Percentiles rank a stretch among this genome's conserved stretches.
Conservation (phyloP, 148 eudicot genomes). For the Pouteria glomerata region DNA sequence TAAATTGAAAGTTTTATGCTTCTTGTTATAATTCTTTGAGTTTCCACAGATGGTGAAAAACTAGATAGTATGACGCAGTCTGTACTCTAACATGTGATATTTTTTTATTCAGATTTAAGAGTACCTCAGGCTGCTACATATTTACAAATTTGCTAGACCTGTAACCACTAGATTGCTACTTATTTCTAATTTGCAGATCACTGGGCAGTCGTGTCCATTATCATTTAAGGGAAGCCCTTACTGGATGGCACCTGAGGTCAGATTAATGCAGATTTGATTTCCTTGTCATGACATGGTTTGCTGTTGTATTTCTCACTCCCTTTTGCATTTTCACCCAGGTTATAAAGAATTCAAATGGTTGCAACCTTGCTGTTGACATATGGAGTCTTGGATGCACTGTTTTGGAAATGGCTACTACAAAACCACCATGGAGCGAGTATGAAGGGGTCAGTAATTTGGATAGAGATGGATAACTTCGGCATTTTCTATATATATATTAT, state of each 20-base stretch:
- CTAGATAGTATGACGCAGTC: neutral
- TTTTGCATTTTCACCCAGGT: constrained; percentile 40
- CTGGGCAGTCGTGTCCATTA: constrained; percentile 89
- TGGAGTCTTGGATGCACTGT: constrained; percentile 99
- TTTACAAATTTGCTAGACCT: neutral
- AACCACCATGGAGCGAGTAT: constrained; percentile 97
- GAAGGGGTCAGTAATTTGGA: constrained; percentile 69
- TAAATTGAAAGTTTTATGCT: neutral
- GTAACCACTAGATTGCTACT: too few relatives aligned
- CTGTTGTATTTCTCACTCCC: constrained; percentile 6
- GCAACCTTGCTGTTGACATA: constrained; percentile 79
- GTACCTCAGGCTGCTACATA: neutral
- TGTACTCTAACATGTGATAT: neutral
- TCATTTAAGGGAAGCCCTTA: constrained; percentile 96
- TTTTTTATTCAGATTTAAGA: neutral
- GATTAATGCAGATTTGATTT: constrained; percentile 13
- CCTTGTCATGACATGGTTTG: neutral
- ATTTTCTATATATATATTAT: neutral
- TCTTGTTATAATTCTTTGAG: neutral
- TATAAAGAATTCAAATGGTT: constrained; percentile 67
- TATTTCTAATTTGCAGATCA: constrained; percentile 49
- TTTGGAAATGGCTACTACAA: constrained; percentile 89
- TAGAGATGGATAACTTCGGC: neutral
- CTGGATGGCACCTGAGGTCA: constrained; percentile 99
- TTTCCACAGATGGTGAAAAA: neutral